A percentile compares a stretch with the other conserved stretches of the same genome.
phyloP scores from a whole-genome alignment of 2,329 filamentous ascomycete genomes.

The Nigrospora sphaerica region DNA sequence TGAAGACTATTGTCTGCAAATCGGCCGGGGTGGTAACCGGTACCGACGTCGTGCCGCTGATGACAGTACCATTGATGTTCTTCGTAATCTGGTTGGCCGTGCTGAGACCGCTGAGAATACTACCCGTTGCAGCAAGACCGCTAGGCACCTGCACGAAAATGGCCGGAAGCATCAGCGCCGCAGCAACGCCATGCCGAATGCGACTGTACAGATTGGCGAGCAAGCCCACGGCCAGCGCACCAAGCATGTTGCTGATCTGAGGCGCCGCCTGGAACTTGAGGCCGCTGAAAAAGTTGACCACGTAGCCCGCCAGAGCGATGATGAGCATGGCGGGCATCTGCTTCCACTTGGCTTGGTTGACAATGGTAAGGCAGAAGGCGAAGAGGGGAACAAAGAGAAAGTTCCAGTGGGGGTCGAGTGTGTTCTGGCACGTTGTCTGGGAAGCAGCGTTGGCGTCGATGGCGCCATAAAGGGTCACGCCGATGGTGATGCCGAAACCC shows the following conservation, averaged over 20 bases:
- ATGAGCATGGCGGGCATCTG: slow-evolving; percentile 72
- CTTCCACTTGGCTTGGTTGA: slow-evolving; percentile 77
- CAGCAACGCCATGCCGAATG: slow-evolving; percentile 42
- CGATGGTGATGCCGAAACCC: slow-evolving; percentile 60
- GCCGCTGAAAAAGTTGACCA: slow-evolving; percentile 68
- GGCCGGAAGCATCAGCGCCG: slow-evolving; percentile 37
- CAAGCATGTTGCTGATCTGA: slow-evolving; percentile 70
- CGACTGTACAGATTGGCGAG: slow-evolving; percentile 72
- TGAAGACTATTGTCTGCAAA: slow-evolving; percentile 30
- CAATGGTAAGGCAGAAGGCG: slow-evolving; percentile 55
- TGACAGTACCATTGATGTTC: slow-evolving; percentile 7
- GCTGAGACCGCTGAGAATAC: slow-evolving; percentile 35
- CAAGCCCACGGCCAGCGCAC: slow-evolving; percentile 69
- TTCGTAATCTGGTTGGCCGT: slow-evolving; percentile 37
- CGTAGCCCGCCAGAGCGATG: slow-evolving; percentile 67
- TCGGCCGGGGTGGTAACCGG: slow-evolving; percentile 16
- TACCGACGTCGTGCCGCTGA: slow-evolving; percentile 27
- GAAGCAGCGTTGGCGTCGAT: slow-evolving; percentile 31
- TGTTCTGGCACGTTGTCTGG: slow-evolving; percentile 19
- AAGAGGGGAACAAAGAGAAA: slow-evolving; percentile 72
- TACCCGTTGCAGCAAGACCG: slow-evolving; percentile 38
- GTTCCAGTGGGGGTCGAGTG: slow-evolving; percentile 29
- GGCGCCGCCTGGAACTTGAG: slow-evolving; percentile 60
- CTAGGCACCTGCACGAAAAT: slow-evolving; percentile 43
- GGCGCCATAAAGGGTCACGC: slow-evolving; percentile 35